Percentiles rank a stretch among this genome's conserved stretches.
Evolutionary conservation across 192 early-diverging fungal genomes (phyloP).

Genomic region (Jimgerdemannia flammicorona): DNA sequence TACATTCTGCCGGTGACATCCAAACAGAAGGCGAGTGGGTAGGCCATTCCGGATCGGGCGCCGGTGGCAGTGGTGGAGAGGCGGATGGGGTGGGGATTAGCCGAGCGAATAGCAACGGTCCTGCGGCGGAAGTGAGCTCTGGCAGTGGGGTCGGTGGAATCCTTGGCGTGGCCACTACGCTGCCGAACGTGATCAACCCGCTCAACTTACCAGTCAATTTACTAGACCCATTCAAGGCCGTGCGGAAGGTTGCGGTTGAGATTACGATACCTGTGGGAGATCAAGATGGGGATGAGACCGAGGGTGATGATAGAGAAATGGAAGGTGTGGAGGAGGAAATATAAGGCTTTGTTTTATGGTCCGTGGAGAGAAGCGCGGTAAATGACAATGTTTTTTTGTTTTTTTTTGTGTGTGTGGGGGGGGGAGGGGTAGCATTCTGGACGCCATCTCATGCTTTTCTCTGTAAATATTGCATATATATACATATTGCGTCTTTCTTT

Average conservation of each 20-base stretch:
- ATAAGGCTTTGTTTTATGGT: too few species aligned
- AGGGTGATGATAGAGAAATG: not conserved
- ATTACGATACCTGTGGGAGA: not conserved
- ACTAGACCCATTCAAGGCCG: not conserved
- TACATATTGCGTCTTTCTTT: too few species aligned
- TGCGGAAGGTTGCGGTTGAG: not conserved
- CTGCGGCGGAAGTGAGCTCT: not conserved
- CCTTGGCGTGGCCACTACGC: not conserved
- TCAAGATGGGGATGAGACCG: not conserved
- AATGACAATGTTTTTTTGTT: too few species aligned
- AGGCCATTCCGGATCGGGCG: not conserved
- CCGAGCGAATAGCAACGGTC: too few species aligned
- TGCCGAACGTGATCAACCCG: not conserved
- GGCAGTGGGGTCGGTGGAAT: not conserved
- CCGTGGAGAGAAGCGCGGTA: too few species aligned
- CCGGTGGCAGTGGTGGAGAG: too few species aligned
- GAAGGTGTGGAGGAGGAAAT: not conserved
- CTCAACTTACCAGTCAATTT: not conserved
- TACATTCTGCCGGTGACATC: not conserved
- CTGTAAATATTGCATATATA: too few species aligned
- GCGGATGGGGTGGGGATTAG: too few species aligned
- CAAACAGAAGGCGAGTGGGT: not conserved
- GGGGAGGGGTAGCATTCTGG: too few species aligned
- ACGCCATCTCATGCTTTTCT: too few species aligned
- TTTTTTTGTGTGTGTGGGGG: too few species aligned